phyloP scores from a whole-genome alignment of 768 basidiomycete species.

The Phaeotremella fagi region DNA sequence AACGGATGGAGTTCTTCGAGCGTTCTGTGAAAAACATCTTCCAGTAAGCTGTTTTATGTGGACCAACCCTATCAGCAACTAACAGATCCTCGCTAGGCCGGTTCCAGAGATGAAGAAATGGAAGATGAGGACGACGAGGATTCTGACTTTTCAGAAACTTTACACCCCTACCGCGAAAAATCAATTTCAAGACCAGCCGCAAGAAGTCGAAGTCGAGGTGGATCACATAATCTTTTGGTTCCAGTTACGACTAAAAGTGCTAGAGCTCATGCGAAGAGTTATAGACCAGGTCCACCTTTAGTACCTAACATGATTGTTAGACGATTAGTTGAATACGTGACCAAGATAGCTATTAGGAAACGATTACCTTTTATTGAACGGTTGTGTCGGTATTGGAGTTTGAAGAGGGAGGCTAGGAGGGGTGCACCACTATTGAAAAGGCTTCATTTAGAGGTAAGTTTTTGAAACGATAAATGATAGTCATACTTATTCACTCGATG shows the following conservation, averaged over 20 bases:
- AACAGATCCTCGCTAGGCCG: background rate
- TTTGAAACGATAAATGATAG: background rate
- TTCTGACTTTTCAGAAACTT: conserved; percentile 41
- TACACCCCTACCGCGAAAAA: background rate
- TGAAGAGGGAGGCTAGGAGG: conserved; percentile 86
- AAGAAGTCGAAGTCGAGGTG: conserved; percentile 3
- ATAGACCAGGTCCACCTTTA: conserved; percentile 86
- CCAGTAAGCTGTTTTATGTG: conserved; percentile 73
- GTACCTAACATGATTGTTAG: conserved; percentile 81
- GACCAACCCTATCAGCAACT: background rate
- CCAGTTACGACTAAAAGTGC: conserved; percentile 64
- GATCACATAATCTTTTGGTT: conserved; percentile 1
- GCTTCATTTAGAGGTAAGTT: conserved; percentile 70
- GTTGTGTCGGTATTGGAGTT: conserved; percentile 90
- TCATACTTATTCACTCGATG: conserved; percentile 4
- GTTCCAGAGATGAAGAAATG: conserved; percentile 52
- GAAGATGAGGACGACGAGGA: conserved; percentile 48
- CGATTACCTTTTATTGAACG: conserved; percentile 69
- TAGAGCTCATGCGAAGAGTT: conserved; percentile 83
- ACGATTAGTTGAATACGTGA: conserved; percentile 69
- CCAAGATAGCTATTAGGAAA: conserved; percentile 65
- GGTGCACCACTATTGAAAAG: conserved; percentile 91
- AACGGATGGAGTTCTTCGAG: conserved; percentile 55
- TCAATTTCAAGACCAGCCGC: conserved; percentile 16
- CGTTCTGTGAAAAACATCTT: conserved; percentile 85